phyloP scores from a whole-genome alignment of 2,329 filamentous ascomycete species.

The Pseudophaeomoniella oleicola region DNA sequence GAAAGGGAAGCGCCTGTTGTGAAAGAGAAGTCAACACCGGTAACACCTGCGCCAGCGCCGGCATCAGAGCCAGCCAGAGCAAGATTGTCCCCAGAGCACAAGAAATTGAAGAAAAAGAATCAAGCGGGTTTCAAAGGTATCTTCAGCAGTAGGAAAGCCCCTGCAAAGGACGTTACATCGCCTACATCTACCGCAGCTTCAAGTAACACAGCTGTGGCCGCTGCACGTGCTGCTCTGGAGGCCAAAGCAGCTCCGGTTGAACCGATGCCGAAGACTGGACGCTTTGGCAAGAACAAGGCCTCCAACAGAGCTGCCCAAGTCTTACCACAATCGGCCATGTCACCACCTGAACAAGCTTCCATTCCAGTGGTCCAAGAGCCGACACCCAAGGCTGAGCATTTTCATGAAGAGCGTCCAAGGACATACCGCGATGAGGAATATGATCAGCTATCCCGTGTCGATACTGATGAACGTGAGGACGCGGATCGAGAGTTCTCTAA shows the following conservation, averaged over 20 bases:
- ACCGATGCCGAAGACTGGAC: slow-evolving; percentile 11
- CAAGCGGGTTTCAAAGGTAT: slow-evolving; percentile 27
- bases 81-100: slow-evolving; percentile 10
- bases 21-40: neutral
- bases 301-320: neutral
- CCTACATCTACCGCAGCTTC: slow-evolving; percentile 17
- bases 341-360: slow-evolving; percentile 6
- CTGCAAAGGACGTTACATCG: slow-evolving; percentile 18
- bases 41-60: slow-evolving; percentile 1
- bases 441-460: slow-evolving; percentile 46
- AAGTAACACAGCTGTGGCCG: slow-evolving; percentile 21
- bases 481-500: slow-evolving; percentile 38
- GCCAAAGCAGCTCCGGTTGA: slow-evolving; percentile 19
- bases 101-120: slow-evolving; percentile 24
- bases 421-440: slow-evolving; percentile 35
- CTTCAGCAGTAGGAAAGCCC: slow-evolving; percentile 24
- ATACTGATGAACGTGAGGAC: slow-evolving; percentile 32
- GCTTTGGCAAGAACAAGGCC: slow-evolving; percentile 9
- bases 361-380: slow-evolving; percentile 6
- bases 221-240: slow-evolving; percentile 26
- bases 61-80: slow-evolving; percentile 8
- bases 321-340: too few species aligned
- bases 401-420: slow-evolving; percentile 16
- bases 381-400: slow-evolving; percentile 7
- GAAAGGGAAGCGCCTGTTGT: neutral